Conservation (phyloP, 495 filamentous ascomycete genomes). For the Aspergillus panamensis region DNA sequence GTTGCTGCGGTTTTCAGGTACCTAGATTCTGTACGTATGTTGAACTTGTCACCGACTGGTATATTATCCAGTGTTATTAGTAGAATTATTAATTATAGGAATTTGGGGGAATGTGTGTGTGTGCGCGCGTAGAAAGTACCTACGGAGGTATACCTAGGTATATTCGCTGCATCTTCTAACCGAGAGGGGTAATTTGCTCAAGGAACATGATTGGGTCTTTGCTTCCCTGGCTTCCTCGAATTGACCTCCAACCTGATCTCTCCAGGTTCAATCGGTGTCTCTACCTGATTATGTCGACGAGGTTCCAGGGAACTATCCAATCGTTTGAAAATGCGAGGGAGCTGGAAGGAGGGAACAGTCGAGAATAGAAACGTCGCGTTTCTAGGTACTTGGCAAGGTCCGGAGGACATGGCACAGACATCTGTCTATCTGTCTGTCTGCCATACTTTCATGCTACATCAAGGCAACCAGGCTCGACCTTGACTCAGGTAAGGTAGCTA, state of each 20-base stretch:
- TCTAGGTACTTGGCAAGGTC: too few relatives aligned
- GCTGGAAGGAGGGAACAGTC: neutral
- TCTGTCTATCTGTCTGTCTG: too few relatives aligned
- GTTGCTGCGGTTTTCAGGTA: neutral
- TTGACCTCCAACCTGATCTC: neutral
- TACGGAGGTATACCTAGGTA: too few relatives aligned
- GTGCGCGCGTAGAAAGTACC: neutral
- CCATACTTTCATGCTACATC: too few relatives aligned
- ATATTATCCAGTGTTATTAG: neutral
- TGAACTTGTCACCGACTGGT: neutral
- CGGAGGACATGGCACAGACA: neutral
- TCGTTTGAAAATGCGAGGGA: neutral
- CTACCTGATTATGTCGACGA: neutral
- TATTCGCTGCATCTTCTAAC: conserved; percentile 2
- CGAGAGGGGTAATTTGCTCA: neutral
- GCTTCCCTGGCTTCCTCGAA: neutral
- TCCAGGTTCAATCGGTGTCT: neutral
- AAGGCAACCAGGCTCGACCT: too few relatives aligned
- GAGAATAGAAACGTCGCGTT: neutral
- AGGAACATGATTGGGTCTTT: neutral
- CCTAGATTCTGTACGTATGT: neutral
- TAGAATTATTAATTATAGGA: too few relatives aligned
- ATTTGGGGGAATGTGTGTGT: neutral
- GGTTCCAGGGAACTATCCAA: neutral
- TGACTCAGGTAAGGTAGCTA: too few relatives aligned